A percentile compares a stretch with the other conserved stretches of the same genome.
These are phyloP conservation scores for Saturnispora gosingensis DNA, from an alignment of 805 yeast species.

Conservation along the genomic window DNA sequence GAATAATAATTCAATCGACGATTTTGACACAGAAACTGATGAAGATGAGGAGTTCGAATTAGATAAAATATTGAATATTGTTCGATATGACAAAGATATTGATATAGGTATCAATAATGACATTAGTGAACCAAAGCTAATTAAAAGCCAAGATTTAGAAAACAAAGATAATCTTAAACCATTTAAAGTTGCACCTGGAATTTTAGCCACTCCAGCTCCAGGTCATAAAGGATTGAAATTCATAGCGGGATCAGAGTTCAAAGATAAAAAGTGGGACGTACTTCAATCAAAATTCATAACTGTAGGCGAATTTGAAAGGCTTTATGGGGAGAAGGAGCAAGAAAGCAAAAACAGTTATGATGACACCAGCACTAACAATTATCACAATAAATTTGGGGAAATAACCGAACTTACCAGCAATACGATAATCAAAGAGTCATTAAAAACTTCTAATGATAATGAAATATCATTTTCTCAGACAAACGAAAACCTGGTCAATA, in stretches of 20 bases:
- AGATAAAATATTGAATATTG: constrained; percentile 3
- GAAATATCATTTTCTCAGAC: constrained; percentile 39
- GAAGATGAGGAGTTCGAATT: neutral
- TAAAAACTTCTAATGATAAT: neutral
- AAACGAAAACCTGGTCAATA: constrained; percentile 33
- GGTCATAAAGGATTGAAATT: constrained; percentile 22
- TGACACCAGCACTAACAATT: neutral
- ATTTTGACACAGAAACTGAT: neutral
- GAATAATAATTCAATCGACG: neutral
- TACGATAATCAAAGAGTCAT: constrained; percentile 2
- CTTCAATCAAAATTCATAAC: constrained; percentile 19
- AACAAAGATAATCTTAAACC: neutral
- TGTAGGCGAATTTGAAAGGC: constrained; percentile 13
- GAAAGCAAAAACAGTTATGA: constrained; percentile 18
- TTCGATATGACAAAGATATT: constrained; percentile 1
- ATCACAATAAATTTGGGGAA: constrained; percentile 1
- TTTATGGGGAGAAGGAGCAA: constrained; percentile 1
- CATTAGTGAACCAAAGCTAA: constrained; percentile 1
- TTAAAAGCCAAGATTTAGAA: neutral
- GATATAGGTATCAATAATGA: neutral
- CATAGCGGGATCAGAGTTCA: constrained; percentile 26
- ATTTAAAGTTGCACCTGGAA: constrained; percentile 4
- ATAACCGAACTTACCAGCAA: neutral
- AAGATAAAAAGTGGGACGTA: constrained; percentile 25
- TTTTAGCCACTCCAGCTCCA: constrained; percentile 8